Conservation (phyloP, 2,329 filamentous ascomycete genomes). For the Aspergillus sp. region DNA sequence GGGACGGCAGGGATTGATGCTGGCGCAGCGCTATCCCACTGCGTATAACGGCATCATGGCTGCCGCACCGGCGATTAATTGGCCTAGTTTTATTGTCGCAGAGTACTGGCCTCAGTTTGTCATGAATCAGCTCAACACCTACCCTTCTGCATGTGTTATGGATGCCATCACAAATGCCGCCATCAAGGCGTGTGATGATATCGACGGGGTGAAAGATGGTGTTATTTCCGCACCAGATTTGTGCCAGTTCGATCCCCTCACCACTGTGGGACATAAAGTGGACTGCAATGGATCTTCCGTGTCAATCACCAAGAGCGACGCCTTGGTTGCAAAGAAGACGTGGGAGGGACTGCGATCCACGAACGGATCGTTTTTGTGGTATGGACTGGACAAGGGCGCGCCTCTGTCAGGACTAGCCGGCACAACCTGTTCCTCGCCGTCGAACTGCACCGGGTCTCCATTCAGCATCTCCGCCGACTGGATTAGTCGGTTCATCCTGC, state of each 20-base stretch:
- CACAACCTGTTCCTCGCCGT: constrained; percentile 19
- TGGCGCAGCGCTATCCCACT: constrained; percentile 37
- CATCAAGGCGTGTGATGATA: constrained; percentile 29
- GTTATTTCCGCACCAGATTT: constrained; percentile 7
- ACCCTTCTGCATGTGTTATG: constrained; percentile 27
- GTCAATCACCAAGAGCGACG: constrained; percentile 22
- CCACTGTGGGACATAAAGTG: constrained; percentile 11
- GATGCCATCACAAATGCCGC: constrained; percentile 29
- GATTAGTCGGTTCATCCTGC: constrained; percentile 29
- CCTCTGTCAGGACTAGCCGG: constrained; percentile 20
- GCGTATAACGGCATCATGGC: constrained; percentile 44
- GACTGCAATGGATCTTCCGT: constrained; percentile 12
- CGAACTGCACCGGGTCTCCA: constrained; percentile 17
- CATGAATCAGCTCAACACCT: constrained; percentile 12
- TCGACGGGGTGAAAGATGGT: constrained; percentile 34
- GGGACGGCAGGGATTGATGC: constrained; percentile 42
- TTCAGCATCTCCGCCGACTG: constrained; percentile 28
- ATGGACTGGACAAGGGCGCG: constrained; percentile 24
- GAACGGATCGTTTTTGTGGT: constrained; percentile 25
- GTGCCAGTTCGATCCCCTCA: constrained; percentile 21
- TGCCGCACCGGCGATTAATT: constrained; percentile 37
- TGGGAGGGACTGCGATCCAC: constrained; percentile 26
- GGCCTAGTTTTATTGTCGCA: constrained; percentile 7
- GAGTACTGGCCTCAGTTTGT: constrained; percentile 20
- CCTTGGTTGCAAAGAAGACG: constrained; percentile 21